Percentiles rank a stretch among this genome's conserved stretches.
Evolutionary conservation across 2,329 filamentous ascomycete species (phyloP).

Genomic region (Trichoderma arundinaceum): DNA sequence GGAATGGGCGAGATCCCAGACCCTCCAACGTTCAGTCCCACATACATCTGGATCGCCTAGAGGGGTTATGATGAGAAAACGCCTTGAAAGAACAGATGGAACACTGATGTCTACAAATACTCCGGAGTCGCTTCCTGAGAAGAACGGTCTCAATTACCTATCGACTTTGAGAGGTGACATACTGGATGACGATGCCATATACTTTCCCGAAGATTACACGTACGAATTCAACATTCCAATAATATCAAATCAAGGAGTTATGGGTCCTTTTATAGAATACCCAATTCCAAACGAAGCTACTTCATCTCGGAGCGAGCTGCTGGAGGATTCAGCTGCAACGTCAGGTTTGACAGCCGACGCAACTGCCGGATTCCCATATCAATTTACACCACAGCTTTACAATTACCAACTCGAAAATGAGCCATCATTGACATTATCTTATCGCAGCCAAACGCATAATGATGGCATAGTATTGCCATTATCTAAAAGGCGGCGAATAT

Average conservation of each 20-base stretch:
- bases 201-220: neutral
- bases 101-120: neutral
- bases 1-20: slow-evolving; percentile 6
- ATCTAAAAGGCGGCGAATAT: neutral
- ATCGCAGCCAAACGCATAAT: neutral
- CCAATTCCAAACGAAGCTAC: neutral
- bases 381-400: neutral
- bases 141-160: neutral
- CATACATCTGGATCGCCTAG: neutral
- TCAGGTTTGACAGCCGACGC: neutral
- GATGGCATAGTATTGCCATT: neutral
- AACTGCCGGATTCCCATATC: neutral
- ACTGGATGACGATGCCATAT: neutral
- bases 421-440: neutral
- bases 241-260: neutral
- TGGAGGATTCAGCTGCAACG: neutral
- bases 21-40: neutral
- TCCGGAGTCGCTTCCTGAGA: neutral
- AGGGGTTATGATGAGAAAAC: too few species aligned
- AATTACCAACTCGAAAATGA: neutral
- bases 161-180: neutral
- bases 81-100: neutral
- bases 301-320: neutral
- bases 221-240: neutral
- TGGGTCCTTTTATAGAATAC: neutral